Percentiles rank a stretch among this genome's conserved stretches.
phyloP scores from a whole-genome alignment of 2,329 filamentous ascomycete genomes.

The Torrubiella hemipterigena region DNA sequence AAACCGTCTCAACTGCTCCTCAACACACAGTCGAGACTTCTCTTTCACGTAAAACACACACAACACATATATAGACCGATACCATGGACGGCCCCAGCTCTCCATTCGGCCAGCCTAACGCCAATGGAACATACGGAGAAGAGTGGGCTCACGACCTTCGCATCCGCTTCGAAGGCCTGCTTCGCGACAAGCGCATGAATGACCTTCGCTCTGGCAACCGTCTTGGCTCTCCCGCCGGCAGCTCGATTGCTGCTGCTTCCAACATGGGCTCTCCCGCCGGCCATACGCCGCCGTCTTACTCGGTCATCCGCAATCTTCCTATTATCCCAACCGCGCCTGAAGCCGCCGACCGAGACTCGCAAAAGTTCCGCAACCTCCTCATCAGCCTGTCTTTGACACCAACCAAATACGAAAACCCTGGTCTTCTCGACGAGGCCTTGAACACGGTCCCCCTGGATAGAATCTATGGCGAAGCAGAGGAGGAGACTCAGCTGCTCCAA shows the following conservation, averaged over 20 bases:
- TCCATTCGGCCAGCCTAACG: conserved; percentile 17
- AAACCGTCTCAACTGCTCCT: too few relatives aligned
- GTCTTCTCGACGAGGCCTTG: conserved; percentile 82
- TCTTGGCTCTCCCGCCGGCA: conserved; percentile 26
- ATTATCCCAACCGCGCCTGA: conserved; percentile 62
- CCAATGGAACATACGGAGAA: conserved; percentile 45
- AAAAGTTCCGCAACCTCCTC: conserved; percentile 72
- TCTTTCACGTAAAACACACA: not conserved
- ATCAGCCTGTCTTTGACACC: conserved; percentile 80
- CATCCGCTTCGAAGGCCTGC: conserved; percentile 72
- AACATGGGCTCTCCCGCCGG: conserved; percentile 13
- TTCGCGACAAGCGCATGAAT: conserved; percentile 79
- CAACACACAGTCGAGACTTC: not conserved
- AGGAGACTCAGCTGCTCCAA: conserved; percentile 77
- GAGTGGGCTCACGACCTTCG: conserved; percentile 69
- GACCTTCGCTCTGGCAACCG: conserved; percentile 48
- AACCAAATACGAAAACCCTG: conserved; percentile 91
- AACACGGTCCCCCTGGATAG: conserved; percentile 77
- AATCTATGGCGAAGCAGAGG: conserved; percentile 88
- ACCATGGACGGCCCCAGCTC: conserved; percentile 26
- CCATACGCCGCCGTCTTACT: conserved; percentile 33
- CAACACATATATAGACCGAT: conserved; percentile 6
- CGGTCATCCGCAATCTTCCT: conserved; percentile 36
- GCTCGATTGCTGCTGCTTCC: conserved; percentile 34
- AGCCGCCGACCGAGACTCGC: conserved; percentile 48